A percentile compares a stretch with the other conserved stretches of the same genome.
Conservation (phyloP, 2,329 filamentous ascomycete genomes). For the Samsoniella hepiali region DNA sequence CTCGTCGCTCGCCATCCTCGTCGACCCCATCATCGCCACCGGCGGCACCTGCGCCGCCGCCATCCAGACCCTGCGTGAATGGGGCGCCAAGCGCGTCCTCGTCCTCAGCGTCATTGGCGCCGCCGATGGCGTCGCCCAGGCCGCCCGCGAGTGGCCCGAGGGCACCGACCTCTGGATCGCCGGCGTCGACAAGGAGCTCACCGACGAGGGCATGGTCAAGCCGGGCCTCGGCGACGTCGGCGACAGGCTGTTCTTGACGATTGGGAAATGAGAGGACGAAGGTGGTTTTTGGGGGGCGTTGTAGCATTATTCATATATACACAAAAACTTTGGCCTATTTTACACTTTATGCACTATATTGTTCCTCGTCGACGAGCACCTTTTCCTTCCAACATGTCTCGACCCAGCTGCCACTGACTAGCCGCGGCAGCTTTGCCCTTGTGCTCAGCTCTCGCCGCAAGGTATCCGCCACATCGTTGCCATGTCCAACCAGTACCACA, state of each 20-base stretch:
- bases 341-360: slow-evolving; percentile 37
- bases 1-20: slow-evolving; percentile 68
- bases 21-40: slow-evolving; percentile 92
- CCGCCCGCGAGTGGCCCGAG: slow-evolving; percentile 71
- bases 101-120: slow-evolving; percentile 75
- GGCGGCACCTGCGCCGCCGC: slow-evolving; percentile 86
- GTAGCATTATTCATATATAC: slow-evolving; percentile 7
- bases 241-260: slow-evolving; percentile 82
- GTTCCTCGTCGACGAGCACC: slow-evolving; percentile 78
- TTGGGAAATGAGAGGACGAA: slow-evolving; percentile 63
- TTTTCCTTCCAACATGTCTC: slow-evolving; percentile 75
- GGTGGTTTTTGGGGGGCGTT: neutral
- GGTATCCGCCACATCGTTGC: slow-evolving; percentile 35
- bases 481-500: slow-evolving; percentile 46
- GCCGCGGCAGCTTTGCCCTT: slow-evolving; percentile 56
- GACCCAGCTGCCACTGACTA: slow-evolving; percentile 72
- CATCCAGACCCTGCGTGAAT: slow-evolving; percentile 84
- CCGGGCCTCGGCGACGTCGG: slow-evolving; percentile 89
- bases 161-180: slow-evolving; percentile 79
- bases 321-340: neutral
- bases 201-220: slow-evolving; percentile 82
- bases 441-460: slow-evolving; percentile 46
- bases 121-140: slow-evolving; percentile 55
- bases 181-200: slow-evolving; percentile 70
- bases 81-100: slow-evolving; percentile 81